These are phyloP conservation scores for Pythium chondricola DNA, from an alignment of 352 stramenopile species.

Conservation along the genomic window DNA sequence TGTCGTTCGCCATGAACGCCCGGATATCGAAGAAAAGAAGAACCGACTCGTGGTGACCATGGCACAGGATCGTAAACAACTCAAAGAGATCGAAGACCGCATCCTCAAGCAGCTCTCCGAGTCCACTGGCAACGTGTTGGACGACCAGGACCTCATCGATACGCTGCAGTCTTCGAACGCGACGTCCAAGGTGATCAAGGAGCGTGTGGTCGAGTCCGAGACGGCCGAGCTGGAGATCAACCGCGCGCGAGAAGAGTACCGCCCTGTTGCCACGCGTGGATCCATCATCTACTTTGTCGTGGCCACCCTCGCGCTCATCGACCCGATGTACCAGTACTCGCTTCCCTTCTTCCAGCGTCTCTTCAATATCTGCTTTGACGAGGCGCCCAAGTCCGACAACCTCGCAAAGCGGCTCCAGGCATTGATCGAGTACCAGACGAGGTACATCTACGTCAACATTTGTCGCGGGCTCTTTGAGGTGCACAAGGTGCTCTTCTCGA, in stretches of 20 bases:
- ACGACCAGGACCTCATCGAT: slow-evolving; percentile 89
- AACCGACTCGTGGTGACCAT: slow-evolving; percentile 91
- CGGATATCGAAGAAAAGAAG: slow-evolving; percentile 93
- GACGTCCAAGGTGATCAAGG: slow-evolving; percentile 81
- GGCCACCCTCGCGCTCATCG: slow-evolving; percentile 86
- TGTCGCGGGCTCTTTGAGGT: slow-evolving; percentile 92
- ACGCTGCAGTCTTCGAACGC: slow-evolving; percentile 84
- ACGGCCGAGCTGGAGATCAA: slow-evolving; percentile 90
- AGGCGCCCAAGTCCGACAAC: slow-evolving; percentile 44
- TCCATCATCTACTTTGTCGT: slow-evolving; percentile 96
- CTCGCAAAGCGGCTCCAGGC: slow-evolving; percentile 63
- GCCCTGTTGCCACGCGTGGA: slow-evolving; percentile 84
- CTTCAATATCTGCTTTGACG: slow-evolving; percentile 90
- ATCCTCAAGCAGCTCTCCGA: slow-evolving; percentile 91
- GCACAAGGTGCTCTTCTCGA: slow-evolving; percentile 92
- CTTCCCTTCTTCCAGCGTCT: slow-evolving; percentile 90
- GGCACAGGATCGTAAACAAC: slow-evolving; percentile 90
- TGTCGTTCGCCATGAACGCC: slow-evolving; percentile 88
- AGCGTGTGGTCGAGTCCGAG: slow-evolving; percentile 89
- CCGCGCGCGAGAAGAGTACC: slow-evolving; percentile 84
- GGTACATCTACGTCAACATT: slow-evolving; percentile 93
- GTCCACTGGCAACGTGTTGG: slow-evolving; percentile 88
- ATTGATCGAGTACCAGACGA: slow-evolving; percentile 88
- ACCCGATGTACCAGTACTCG: slow-evolving; percentile 96
- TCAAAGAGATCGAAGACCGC: slow-evolving; percentile 90